These are phyloP conservation scores for Melanogaster broomeanus DNA, from an alignment of 768 basidiomycete species.

Conservation along the genomic window DNA sequence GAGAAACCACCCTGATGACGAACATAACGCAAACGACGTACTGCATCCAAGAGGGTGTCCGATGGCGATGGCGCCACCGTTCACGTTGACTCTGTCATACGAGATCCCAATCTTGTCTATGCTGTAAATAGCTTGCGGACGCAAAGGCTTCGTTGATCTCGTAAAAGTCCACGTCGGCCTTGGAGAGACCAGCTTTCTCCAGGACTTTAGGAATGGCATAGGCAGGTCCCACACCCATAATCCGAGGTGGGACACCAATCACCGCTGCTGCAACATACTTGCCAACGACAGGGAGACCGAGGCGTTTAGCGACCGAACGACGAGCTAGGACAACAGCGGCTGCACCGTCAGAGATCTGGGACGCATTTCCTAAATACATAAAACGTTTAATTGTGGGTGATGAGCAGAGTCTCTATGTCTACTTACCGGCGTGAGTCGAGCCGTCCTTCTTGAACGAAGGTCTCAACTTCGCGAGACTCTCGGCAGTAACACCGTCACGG, in stretches of 20 bases:
- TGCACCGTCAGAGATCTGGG: constrained; percentile 91
- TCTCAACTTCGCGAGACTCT: constrained; percentile 79
- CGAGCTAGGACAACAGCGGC: constrained; percentile 86
- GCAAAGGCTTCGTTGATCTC: constrained; percentile 95
- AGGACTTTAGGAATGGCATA: constrained; percentile 82
- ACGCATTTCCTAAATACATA: constrained; percentile 68
- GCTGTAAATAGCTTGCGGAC: constrained; percentile 74
- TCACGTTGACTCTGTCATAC: constrained; percentile 78
- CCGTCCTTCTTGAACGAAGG: constrained; percentile 82
- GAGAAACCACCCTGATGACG: neutral
- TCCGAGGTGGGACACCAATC: constrained; percentile 81
- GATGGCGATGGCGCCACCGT: constrained; percentile 88
- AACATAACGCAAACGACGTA: constrained; percentile 40
- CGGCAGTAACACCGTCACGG: constrained; percentile 78
- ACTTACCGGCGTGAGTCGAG: constrained; percentile 68
- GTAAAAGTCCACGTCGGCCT: constrained; percentile 82
- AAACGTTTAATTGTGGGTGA: neutral
- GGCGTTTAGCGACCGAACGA: constrained; percentile 75
- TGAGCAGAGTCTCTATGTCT: constrained; percentile 2
- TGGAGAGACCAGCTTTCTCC: constrained; percentile 60
- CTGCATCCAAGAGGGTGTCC: constrained; percentile 88
- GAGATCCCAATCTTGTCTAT: constrained; percentile 70
- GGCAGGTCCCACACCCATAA: constrained; percentile 93
- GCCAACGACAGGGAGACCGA: constrained; percentile 84
- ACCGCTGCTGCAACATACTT: constrained; percentile 74